Conservation (phyloP, 306 rosid genomes). For the Lathyrus oleraceus region DNA sequence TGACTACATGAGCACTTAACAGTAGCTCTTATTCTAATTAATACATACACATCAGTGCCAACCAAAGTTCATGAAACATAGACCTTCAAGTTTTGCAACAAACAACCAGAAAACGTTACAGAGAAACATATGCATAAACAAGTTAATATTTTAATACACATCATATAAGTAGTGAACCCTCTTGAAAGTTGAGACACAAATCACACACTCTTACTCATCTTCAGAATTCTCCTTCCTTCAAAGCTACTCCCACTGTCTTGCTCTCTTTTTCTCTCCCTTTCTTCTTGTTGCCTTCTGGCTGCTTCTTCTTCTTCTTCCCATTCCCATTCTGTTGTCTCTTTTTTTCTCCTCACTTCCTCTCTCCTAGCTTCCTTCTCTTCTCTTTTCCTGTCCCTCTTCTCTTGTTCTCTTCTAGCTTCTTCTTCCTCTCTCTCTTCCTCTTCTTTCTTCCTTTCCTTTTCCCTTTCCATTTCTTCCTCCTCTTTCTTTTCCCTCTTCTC, state of each 20-base stretch:
- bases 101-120: not conserved
- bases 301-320: conserved; percentile 8
- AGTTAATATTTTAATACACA: conserved; percentile 6
- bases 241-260: not conserved
- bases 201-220: conserved; percentile 12
- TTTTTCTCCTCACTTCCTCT: not conserved
- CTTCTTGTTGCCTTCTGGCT: conserved; percentile 21
- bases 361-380: not conserved
- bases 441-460: not conserved
- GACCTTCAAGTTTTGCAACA: conserved; percentile 6
- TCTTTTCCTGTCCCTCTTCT: not conserved
- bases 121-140: not conserved
- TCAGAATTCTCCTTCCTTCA: conserved; percentile 41
- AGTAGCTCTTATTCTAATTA: not conserved
- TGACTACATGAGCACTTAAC: not conserved
- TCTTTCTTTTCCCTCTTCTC: not conserved
- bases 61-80: not conserved
- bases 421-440: conserved; percentile 6
- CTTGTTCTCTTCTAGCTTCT: not conserved
- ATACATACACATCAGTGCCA: conserved; percentile 3
- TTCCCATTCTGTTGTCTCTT: not conserved
- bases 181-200: conserved; percentile 1
- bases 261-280: conserved; percentile 16
- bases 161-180: not conserved
- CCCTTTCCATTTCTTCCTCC: not conserved